phyloP scores from a whole-genome alignment of 768 basidiomycete genomes.

The Psilocybe cubensis region DNA sequence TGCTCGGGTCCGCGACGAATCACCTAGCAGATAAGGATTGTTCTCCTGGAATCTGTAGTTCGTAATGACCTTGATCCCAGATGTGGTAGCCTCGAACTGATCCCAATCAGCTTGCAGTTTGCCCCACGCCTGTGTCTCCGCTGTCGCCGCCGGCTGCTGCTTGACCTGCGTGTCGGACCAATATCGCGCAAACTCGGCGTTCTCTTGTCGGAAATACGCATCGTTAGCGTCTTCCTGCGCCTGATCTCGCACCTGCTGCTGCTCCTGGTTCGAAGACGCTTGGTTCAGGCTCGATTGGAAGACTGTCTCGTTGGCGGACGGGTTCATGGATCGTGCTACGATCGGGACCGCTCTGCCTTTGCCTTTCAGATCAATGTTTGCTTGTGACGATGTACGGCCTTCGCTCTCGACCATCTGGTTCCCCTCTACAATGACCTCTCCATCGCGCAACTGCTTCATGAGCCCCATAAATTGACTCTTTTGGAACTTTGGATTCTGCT shows the following conservation, averaged over 20 bases:
- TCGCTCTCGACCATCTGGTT: conserved; percentile 72
- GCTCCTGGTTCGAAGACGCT: not conserved
- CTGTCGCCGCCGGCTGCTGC: conserved; percentile 19
- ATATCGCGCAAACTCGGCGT: conserved; percentile 64
- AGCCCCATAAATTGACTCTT: conserved; percentile 84
- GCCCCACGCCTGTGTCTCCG: conserved; percentile 56
- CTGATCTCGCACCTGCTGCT: no score
- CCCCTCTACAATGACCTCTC: conserved; percentile 76
- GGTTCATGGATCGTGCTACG: not conserved
- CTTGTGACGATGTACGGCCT: conserved; percentile 28
- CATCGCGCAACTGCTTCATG: conserved; percentile 85
- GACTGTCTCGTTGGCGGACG: conserved; percentile 12
- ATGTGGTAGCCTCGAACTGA: conserved; percentile 71
- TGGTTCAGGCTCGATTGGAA: conserved; percentile 3
- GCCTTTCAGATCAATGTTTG: conserved; percentile 59
- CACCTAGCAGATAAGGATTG: conserved; percentile 78
- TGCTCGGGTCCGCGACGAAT: conserved; percentile 56
- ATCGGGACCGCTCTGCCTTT: conserved; percentile 57
- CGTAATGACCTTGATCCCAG: conserved; percentile 59
- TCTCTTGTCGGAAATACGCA: conserved; percentile 73
- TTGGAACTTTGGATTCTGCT: conserved; percentile 83
- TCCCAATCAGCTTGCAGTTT: conserved; percentile 81
- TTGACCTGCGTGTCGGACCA: conserved; percentile 50
- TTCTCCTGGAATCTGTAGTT: conserved; percentile 75
- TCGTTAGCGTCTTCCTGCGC: conserved; percentile 53